Evolutionary conservation across 805 yeast genomes (phyloP).

Genomic region (Starmerella davenportii): DNA sequence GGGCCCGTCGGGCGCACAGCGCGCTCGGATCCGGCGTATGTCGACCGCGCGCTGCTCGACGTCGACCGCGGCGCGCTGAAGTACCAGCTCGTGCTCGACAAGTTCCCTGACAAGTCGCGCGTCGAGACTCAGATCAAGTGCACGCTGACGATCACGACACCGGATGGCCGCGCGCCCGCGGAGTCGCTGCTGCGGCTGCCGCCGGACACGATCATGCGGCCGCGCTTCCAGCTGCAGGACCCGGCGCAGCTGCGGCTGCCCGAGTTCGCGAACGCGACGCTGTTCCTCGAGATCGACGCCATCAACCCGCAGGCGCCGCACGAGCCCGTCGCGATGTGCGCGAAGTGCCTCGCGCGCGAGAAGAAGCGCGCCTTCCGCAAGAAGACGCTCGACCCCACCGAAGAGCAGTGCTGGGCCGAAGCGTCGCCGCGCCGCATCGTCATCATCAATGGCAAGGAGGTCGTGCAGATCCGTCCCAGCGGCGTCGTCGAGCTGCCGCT

Average conservation of each 20-base stretch:
- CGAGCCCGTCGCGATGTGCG: constrained; percentile 57
- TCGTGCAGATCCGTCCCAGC: constrained; percentile 27
- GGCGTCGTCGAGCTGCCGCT: constrained; percentile 32
- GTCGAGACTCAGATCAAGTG: constrained; percentile 93
- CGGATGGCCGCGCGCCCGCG: constrained; percentile 34
- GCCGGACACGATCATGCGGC: constrained; percentile 70
- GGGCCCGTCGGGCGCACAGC: constrained; percentile 11
- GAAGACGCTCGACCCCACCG: constrained; percentile 55
- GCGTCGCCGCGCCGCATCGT: constrained; percentile 62
- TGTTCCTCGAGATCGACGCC: constrained; percentile 59
- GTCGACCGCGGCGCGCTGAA: constrained; percentile 6
- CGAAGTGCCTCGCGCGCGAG: constrained; percentile 81
- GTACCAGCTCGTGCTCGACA: constrained; percentile 25
- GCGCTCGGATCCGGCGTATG: constrained; percentile 4
- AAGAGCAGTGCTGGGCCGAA: constrained; percentile 67
- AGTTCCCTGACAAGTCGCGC: constrained; percentile 64
- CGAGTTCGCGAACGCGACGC: constrained; percentile 4
- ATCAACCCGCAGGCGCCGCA: constrained; percentile 31
- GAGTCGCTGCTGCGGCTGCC: constrained; percentile 64
- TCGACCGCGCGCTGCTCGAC: constrained; percentile 7
- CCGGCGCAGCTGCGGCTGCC: background rate
- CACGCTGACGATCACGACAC: constrained; percentile 31
- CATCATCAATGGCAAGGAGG: constrained; percentile 79
- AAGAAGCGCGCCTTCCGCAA: constrained; percentile 86
- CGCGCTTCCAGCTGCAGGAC: constrained; percentile 49